Evolutionary conservation across 169 alveolate genomes (phyloP).

Genomic region (Cryptosporidium canis): DNA sequence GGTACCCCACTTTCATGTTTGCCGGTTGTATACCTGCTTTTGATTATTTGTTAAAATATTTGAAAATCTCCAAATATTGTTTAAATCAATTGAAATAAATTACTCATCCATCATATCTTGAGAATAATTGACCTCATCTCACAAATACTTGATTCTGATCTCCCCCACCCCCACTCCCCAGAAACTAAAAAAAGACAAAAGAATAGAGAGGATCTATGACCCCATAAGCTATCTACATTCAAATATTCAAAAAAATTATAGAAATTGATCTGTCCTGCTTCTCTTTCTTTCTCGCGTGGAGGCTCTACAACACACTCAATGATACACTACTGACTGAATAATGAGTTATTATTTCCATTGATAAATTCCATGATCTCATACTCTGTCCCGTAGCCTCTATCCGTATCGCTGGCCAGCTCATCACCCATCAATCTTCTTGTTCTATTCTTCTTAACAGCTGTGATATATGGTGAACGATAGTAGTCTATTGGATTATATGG

Average conservation of each 20-base stretch:
- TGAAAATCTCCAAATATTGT: neutral
- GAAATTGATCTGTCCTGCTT: neutral
- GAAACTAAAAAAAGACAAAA: no score
- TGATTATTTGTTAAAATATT: neutral
- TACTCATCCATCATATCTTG: no score
- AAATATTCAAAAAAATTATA: neutral
- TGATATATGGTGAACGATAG: constrained; percentile 38
- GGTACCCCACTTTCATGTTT: constrained; percentile 26
- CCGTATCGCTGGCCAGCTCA: neutral
- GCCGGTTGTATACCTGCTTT: constrained; percentile 12
- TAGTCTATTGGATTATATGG: constrained; percentile 35
- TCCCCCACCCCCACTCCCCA: no score
- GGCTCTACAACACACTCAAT: neutral
- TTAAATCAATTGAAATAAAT: neutral
- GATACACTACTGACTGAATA: neutral
- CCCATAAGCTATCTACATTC: no score
- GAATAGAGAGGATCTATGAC: no score
- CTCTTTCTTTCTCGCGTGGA: neutral
- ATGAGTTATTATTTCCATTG: neutral
- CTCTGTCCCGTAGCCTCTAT: neutral
- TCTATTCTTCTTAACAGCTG: neutral
- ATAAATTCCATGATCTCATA: constrained; percentile 9
- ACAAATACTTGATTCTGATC: no score
- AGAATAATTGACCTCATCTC: no score
- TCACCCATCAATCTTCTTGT: neutral